Base-by-base conservation (phyloP, 352 stramenopile genomes). In the Pseudoperonospora humuli region DNA sequence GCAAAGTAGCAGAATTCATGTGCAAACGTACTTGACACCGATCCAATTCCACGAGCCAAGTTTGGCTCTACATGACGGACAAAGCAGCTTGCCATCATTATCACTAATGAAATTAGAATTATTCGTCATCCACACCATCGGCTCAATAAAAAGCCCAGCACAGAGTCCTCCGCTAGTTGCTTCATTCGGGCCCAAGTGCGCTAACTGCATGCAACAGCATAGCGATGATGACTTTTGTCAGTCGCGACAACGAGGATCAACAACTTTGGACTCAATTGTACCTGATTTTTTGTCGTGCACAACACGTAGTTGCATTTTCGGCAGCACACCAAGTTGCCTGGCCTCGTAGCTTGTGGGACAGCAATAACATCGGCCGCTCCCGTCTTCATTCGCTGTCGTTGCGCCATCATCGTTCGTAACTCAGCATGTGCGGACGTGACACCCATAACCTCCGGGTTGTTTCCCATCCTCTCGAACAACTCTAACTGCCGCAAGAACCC, bases 41-140 rank as follows among this genome's bases (percentile, higher is more conserved):
- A 73, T 72, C 77, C 77, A 90, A 43, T 72, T 79, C 70, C 70
- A 90, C 18, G 70, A 73, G n/a, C 77, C 77, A 42, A 90, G 58
- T 38, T 90, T 90, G 9, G 75, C 54, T 5, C 64, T 71, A 48
- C 77, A 89, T 9, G 71, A 70, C 11, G 76, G 76, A 46, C 77
- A 90, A 7, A 54, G 41, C 7, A 90, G 32, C 32, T 87, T 90
- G 20, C 77, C 77, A 18, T 78, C 53, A 20, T 74, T 75, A 25
- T 39, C 53, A 18, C 50, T 45, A 11, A 56, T 27, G 20, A 85
- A 70, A 4, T 39, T 40, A 0, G 32, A 13, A 0, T 52, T 36
- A 11, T 32, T 51, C 5, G 40, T 47, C 77, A 90, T 90, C 77
- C 77, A 90, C 29, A 67, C 29, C 57, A 90, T 71, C 0, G 75